phyloP scores from a whole-genome alignment of 805 yeast genomes.

The Kodamaea nitidulidarum region DNA sequence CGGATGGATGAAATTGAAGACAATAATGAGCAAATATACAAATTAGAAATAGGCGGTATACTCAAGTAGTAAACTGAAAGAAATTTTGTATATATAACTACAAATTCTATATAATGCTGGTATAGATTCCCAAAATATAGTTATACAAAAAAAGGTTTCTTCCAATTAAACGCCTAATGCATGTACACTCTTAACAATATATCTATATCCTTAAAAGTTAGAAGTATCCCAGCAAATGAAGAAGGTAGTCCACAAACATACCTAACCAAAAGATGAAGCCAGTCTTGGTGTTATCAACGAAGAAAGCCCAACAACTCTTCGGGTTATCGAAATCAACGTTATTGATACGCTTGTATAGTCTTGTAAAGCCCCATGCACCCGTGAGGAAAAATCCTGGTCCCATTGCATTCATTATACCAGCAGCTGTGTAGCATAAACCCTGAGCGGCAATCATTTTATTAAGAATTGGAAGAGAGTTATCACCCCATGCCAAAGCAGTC shows the following conservation, averaged over 20 bases:
- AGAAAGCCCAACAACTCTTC: slow-evolving; percentile 75
- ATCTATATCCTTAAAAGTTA: too few relatives aligned
- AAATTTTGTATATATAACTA: neutral
- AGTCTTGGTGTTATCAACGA: slow-evolving; percentile 71
- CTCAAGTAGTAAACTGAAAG: neutral
- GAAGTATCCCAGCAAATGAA: slow-evolving; percentile 45
- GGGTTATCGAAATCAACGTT: slow-evolving; percentile 79
- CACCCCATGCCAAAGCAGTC: slow-evolving; percentile 94
- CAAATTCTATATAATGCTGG: too few relatives aligned
- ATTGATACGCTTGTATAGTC: slow-evolving; percentile 65
- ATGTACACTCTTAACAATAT: too few relatives aligned
- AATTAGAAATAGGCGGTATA: neutral
- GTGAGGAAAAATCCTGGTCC: slow-evolving; percentile 82
- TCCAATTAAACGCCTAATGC: too few relatives aligned
- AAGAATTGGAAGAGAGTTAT: slow-evolving; percentile 65
- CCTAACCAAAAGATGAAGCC: slow-evolving; percentile 68
- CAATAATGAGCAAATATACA: too few relatives aligned
- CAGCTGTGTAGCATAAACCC: slow-evolving; percentile 54
- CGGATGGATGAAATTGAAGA: neutral
- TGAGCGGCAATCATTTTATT: slow-evolving; percentile 65
- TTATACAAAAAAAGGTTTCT: too few relatives aligned
- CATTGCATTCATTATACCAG: slow-evolving; percentile 74
- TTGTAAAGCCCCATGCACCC: slow-evolving; percentile 61
- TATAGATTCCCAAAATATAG: too few relatives aligned
- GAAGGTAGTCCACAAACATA: slow-evolving; percentile 59